Conservation (phyloP, 495 filamentous ascomycete genomes). For the Penicillium cinerascens region DNA sequence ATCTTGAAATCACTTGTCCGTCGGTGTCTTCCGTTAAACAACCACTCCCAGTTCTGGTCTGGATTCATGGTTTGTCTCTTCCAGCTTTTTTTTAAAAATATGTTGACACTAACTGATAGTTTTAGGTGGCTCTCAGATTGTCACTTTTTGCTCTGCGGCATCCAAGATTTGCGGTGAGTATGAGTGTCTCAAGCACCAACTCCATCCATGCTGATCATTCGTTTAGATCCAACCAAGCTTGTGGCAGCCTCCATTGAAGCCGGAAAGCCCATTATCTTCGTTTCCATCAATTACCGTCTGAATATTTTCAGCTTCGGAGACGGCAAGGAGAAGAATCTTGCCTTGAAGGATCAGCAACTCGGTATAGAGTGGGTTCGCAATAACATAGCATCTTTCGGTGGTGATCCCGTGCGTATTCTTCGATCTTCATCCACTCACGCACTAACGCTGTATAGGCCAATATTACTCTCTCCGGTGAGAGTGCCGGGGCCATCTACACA, state of each 20-base stretch:
- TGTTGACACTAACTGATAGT: neutral
- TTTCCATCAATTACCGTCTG: slow-evolving; percentile 62
- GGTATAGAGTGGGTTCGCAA: slow-evolving; percentile 59
- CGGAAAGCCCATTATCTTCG: slow-evolving; percentile 53
- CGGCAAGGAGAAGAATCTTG: slow-evolving; percentile 50
- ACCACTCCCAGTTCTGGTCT: slow-evolving; percentile 39
- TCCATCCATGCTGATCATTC: neutral
- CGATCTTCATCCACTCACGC: neutral
- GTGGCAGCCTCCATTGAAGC: slow-evolving; percentile 34
- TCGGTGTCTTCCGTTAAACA: slow-evolving; percentile 9
- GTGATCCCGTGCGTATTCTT: slow-evolving; percentile 47
- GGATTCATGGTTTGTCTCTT: slow-evolving; percentile 37
- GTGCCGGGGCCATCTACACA: slow-evolving; percentile 38
- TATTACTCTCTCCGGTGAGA: slow-evolving; percentile 38
- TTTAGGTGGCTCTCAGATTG: slow-evolving; percentile 36
- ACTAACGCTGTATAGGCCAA: slow-evolving; percentile 20
- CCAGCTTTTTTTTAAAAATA: neutral
- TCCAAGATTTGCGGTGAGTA: slow-evolving; percentile 39
- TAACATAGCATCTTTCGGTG: slow-evolving; percentile 59
- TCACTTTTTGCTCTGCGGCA: slow-evolving; percentile 41
- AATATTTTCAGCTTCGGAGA: slow-evolving; percentile 64
- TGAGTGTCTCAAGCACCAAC: neutral
- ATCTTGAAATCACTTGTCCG: slow-evolving; percentile 40
- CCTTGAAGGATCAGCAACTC: slow-evolving; percentile 63
- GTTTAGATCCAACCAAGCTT: slow-evolving; percentile 30